phyloP scores from a whole-genome alignment of 345 rosid genomes.

The Durio zibethinus region DNA sequence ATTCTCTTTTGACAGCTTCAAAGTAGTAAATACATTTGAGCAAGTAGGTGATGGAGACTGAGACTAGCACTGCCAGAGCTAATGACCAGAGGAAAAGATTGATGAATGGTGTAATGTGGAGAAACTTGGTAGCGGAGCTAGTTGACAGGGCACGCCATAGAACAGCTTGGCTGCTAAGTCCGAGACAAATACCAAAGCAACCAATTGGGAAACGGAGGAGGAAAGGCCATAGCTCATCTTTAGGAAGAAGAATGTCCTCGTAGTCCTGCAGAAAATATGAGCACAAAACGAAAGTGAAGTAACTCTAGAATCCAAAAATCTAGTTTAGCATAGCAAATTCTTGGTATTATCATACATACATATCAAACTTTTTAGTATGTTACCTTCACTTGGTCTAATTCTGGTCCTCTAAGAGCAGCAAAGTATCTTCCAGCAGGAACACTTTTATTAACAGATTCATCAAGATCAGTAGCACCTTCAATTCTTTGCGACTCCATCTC shows the following conservation, averaged over 20 bases:
- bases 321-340: no score
- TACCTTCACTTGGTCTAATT: conserved; percentile 95
- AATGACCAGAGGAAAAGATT: conserved; percentile 70
- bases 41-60: conserved; percentile 63
- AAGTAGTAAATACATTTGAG: conserved; percentile 89
- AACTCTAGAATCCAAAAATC: conserved; percentile 33
- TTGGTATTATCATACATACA: background rate
- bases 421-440: conserved; percentile 97
- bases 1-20: conserved; percentile 89
- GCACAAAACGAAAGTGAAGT: conserved; percentile 37
- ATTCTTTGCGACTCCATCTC: conserved; percentile 36
- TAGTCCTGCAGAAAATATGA: conserved; percentile 46
- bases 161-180: conserved; percentile 91
- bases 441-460: conserved; percentile 47
- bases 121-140: conserved; percentile 69
- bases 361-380: background rate
- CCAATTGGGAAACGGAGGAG: conserved; percentile 89
- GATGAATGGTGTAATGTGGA: conserved; percentile 61
- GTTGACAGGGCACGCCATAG: conserved; percentile 71
- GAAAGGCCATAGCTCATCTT: conserved; percentile 88
- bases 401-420: conserved; percentile 96
- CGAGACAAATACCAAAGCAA: conserved; percentile 86
- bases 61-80: conserved; percentile 50
- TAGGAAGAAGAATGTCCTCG: conserved; percentile 86
- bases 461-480: conserved; percentile 37